A percentile compares a stretch with the other conserved stretches of the same genome.
Conservation (phyloP, 106 monocot species). For the Cymbidium sinense region DNA sequence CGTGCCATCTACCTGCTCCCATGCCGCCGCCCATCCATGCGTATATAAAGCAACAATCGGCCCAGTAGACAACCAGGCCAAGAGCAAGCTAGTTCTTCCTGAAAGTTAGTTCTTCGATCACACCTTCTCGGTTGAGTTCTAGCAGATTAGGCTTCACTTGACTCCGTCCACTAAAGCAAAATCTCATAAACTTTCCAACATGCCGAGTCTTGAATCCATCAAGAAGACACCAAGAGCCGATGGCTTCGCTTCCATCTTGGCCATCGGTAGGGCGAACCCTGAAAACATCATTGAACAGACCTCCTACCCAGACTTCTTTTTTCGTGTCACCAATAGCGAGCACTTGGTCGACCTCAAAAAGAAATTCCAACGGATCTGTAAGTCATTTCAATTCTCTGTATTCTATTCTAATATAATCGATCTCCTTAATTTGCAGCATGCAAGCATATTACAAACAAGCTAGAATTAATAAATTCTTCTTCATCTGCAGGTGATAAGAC, state of each 20-base stretch:
- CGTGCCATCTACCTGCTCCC: not conserved
- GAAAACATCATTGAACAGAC: not conserved
- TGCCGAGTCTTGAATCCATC: conserved; percentile 5
- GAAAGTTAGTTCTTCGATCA: not conserved
- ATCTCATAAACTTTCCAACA: not conserved
- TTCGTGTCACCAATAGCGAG: conserved; percentile 12
- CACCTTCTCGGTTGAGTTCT: not conserved
- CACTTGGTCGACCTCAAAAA: conserved; percentile 9
- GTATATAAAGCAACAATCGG: not conserved
- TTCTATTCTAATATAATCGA: not conserved
- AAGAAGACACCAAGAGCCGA: conserved; percentile 18
- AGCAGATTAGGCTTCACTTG: no score
- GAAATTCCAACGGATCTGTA: conserved; percentile 7
- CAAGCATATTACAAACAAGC: no score
- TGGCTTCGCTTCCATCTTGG: conserved; percentile 16
- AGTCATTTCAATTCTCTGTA: not conserved
- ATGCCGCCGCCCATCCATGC: not conserved
- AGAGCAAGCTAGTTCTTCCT: not conserved
- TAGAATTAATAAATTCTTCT: not conserved
- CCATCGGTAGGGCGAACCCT: conserved; percentile 6
- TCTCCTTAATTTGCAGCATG: not conserved
- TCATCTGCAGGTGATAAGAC: not conserved
- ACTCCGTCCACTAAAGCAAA: not conserved
- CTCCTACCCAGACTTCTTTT: conserved; percentile 6
- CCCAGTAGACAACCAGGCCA: not conserved